Conservation (phyloP, 148 eudicot species). For the Rhododendron vialii region DNA sequence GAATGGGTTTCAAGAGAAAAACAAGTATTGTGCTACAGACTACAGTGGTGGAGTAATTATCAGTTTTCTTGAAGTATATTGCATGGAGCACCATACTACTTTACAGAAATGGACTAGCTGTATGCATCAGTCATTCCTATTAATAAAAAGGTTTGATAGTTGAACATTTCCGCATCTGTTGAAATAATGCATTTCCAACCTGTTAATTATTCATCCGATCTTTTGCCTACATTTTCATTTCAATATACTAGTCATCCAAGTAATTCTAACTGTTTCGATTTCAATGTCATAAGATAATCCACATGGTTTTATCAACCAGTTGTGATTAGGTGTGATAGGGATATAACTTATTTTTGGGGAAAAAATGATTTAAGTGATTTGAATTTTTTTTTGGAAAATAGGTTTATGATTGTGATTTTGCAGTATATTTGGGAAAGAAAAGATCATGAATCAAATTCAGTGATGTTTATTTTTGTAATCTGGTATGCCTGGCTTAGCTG, state of each 20-base stretch:
- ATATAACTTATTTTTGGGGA: not conserved
- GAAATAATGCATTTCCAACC: not conserved
- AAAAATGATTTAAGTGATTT: not conserved
- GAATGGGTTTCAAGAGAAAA: not conserved
- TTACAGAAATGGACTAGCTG: not conserved
- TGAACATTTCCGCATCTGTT: not conserved
- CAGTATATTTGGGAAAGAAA: not conserved
- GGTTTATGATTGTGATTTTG: not conserved
- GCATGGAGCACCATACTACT: not conserved
- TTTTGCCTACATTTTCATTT: not conserved
- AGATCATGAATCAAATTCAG: not conserved
- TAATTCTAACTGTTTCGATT: not conserved
- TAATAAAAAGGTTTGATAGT: not conserved
- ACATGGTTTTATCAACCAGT: not conserved
- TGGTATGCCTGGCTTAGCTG: not conserved
- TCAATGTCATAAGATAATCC: not conserved
- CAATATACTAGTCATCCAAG: not conserved
- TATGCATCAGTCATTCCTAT: not conserved
- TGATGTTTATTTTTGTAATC: not conserved
- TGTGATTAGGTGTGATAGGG: not conserved
- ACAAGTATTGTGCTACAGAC: not conserved
- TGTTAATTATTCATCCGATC: not conserved
- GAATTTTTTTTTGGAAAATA: not conserved
- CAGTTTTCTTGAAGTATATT: not conserved
- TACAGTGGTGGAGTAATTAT: not conserved